These are phyloP conservation scores for Penicillium goetzii DNA, from an alignment of 495 filamentous ascomycete genomes.

Conservation along the genomic window DNA sequence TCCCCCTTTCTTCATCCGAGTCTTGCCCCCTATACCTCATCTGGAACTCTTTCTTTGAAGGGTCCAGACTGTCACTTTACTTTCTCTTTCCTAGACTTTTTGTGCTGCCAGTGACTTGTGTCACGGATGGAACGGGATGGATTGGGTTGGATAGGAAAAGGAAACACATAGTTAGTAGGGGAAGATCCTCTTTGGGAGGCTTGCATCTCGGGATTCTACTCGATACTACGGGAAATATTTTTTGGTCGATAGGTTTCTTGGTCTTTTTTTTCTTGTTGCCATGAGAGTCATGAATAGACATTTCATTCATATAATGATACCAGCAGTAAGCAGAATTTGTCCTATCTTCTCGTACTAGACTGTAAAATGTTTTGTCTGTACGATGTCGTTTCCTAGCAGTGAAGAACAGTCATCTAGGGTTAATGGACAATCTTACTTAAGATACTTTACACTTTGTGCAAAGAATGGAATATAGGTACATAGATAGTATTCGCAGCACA, in stretches of 20 bases:
- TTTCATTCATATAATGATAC: conserved; percentile 25
- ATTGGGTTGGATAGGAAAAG: background rate
- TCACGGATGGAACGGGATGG: background rate
- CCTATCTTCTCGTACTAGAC: background rate
- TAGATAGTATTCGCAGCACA: too few species aligned
- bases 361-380: too few species aligned
- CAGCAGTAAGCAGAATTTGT: background rate
- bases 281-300: conserved; percentile 30
- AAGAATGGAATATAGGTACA: too few species aligned
- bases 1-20: background rate
- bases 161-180: background rate
- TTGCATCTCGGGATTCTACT: conserved; percentile 13
- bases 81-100: conserved; percentile 10
- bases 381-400: too few species aligned
- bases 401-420: too few species aligned
- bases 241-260: background rate
- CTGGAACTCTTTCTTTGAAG: background rate
- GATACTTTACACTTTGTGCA: too few species aligned
- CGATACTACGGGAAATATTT: conserved; percentile 21
- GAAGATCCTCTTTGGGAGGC: background rate
- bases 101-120: background rate
- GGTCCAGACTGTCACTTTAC: conserved; percentile 4
- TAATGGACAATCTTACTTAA: too few species aligned
- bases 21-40: background rate
- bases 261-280: background rate